Base-by-base conservation (phyloP, 2,329 filamentous ascomycete genomes). In the Ceratocystis destructans region DNA sequence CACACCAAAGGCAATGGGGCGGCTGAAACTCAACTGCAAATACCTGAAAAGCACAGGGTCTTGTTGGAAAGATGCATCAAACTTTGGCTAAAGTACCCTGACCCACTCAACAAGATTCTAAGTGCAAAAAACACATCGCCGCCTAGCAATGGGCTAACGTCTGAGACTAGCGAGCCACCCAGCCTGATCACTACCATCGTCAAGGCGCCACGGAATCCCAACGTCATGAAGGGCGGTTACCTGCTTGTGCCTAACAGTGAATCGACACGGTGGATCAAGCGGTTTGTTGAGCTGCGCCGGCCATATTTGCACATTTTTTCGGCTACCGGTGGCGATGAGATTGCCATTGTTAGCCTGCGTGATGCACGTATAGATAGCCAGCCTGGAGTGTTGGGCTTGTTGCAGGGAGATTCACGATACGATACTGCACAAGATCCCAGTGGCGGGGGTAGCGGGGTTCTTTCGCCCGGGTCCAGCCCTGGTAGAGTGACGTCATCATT, bases 271-370 rank as follows among this genome's bases (percentile, higher is more conserved):
- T 99, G 94, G 94, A 83, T 94, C 33, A 90, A 92, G 71, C 87
- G 93, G 53, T 97, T 96, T 73, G 90, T 96, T 62, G 94, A 99
- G 76, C 82, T 99, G 33, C 85, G 94, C 41, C 83, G 88, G 64
- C 94, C 94, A 0, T 99, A 97, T 73, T 80, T 99, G 64, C 91
- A 97, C 75, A 84, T 99, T 45, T 90, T 97, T 76, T 88, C 85
- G 28, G 86, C 88, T 0, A 85, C 87, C 0, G 89, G 95, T 50
- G 92, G 93, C 20, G 94, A 97, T 71, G 93, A 96, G 75, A 82
- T 96, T 59, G 90, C 87, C 65, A 87, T 94, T 8, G 89, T 97
- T 71, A 95, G 93, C 73, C 80, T 99, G 65, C 85, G 87, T 45
- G 95, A 96, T 72, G 88, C 90, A 6, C 83, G 92, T n/a, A 87